Evolutionary conservation across 179 eudicot species (phyloP), one percentile per base, ranked within the genome.

Genomic region (Carnegiea gigantea): DNA sequence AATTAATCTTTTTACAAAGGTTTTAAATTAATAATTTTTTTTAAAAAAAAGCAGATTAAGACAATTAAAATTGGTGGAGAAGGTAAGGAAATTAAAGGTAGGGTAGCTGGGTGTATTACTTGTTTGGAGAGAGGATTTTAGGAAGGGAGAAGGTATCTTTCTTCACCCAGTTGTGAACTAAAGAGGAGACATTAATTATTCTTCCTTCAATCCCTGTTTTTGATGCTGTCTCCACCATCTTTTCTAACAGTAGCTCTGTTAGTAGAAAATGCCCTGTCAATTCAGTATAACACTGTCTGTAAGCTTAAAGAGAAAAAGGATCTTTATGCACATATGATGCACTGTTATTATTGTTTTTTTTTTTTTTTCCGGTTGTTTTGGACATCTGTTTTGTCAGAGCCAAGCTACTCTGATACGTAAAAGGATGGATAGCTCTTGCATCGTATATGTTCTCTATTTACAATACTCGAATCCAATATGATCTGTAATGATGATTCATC

Each of bases 161-260:
- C 44, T 90, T 92, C 49, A 92, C 97, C 99, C 99, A 95, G 24
- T 75, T 85, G 85, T 93, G 99, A 48, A 91, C 84, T 38, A 91
- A 90, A 78, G 99, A 95, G 70, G 99, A 90, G 73, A 95, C 90
- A 85, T 94, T 95, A 68, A 95, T 88, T 77, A 95, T 94, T 80
- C 95, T 87, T 72, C 99, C 99, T 89, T 92, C 77, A 51, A 92
- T 87, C 30, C 95, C 89, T 5, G 82, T 87, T 75, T 84, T 79
- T 80, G 88, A 85, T 26, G 98, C 99, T 62, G 99, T 95, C 84
- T 92, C 94, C 84, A 93, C 90, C 97, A 95, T 95, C 86, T 89
- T 95, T 70, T 92, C 98, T 15, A 95, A 71, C 83, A 95, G 85
- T 85, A 95, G 38, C 51, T 95, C 98, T 78, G 99, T 95, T 75